Base-by-base conservation (phyloP, 805 yeast species). In the Zygotorulaspora chibaensis region DNA sequence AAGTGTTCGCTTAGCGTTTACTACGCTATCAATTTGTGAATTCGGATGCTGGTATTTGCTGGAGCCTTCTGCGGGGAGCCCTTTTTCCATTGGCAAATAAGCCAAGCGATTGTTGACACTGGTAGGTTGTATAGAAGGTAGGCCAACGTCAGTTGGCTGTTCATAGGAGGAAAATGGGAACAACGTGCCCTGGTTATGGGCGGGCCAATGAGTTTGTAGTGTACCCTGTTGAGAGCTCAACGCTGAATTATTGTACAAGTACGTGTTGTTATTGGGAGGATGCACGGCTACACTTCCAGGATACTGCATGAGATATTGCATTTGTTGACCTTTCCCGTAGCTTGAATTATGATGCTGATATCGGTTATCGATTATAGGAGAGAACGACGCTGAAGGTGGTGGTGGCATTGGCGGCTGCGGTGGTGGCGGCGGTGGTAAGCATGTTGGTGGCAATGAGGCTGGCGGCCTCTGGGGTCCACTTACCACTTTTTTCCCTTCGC, bases 341-440 rank as follows among this genome's bases (percentile, higher is more conserved):
- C 7, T 20, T 20, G 25, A 4, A 29, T 29, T 29, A 12, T 29
- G 9, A 5, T 29, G 4, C 3, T 3, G 33, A 29, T 10, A 33
- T 10, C 13, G 36, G 20, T 9, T 17, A 13, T 33, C 25, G 25
- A 20, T 20, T 5, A 20, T 20, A 20, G 25, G 25, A 20, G 25
- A 20, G 7, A 20, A 20, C 7, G 25, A 20, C 25, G 25, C 25
- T 7, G 25, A 7, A 20, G 25, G 15, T 17, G 35, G 13, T 3
- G 11, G 13, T 8, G 17, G 34, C 10, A 23, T 16, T 8, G 18
- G 10, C 8, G 42, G 35, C 15, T 33, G 35, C 11, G 12, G 13
- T 31, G 40, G 40, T 28, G 46, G 40, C 1, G 46, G 41, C 2
- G 35, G 42, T 3, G 40, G 46, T n/a, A 30, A 13, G 15, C 35